Evolutionary conservation across 805 yeast species (phyloP), one percentile per base, ranked within the genome.

Genomic region (Allodekkera sacchari): DNA sequence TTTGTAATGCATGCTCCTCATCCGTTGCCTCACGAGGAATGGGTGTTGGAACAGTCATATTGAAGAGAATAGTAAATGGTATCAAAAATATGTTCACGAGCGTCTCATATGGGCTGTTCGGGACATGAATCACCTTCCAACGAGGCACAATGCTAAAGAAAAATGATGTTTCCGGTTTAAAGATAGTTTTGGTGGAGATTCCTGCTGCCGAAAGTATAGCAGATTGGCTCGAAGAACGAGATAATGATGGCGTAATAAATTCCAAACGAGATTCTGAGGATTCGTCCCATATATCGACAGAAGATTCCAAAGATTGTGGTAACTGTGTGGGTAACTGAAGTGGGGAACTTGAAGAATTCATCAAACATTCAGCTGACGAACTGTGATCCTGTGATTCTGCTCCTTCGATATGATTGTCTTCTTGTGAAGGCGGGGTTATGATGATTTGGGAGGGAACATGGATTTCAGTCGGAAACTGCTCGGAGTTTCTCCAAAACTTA

Each of bases 11-110:
- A 16, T 28, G 31, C 6, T 42, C 47, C 3, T 31, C 42, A 7
- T 36, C 27, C 9, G 32, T 32, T 10, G 25, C 31, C 13, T 39
- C 36, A 7, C 21, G 21, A 8, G 41, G 42, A 11, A 42, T 25
- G 3, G 60, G 57, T 2, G 50, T 36, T 4, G 62, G 61, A 6
- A 56, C 39, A 8, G 43, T 29, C 2, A 46, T 15, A 28, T 50
- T 56, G 30, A 50, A 42, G 3, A 47, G 5, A 5, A 50, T 27
- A 1, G 41, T 34, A 11, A 52, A 32, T 10, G 62, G 62, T 7
- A 44, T 18, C n/a, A 47, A 41, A 4, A 47, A 11, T 3, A 53
- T 17, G 18, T 45, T 39, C 18, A 47, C 40, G 1, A 43, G n/a
- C 6, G 48, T 44, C 31, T 52, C 60, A 15, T 40, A 32, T 4